Evolutionary conservation across 1,284 basidiomycete species (phyloP), one percentile per base, ranked within the genome.

Genomic region (Vanrija sp.): DNA sequence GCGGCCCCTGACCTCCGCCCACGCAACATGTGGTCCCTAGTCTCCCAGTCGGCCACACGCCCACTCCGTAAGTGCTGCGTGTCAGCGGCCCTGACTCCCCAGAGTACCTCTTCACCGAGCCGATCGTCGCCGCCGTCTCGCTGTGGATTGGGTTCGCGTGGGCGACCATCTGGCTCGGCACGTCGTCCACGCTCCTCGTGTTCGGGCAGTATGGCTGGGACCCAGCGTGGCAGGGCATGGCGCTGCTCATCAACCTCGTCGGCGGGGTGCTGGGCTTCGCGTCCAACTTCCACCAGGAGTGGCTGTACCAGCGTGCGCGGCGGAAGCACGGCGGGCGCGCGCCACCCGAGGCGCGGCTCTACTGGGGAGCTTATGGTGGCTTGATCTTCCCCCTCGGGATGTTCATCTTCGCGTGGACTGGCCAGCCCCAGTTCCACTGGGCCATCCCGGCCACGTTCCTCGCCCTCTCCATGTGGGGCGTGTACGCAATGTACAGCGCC

Each of bases 181-280:
- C 62, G 3, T 62, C 64, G 9, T 64, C 63, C 1, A 60, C 66
- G 4, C 51, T 65, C 10, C 58, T 73, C 24, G 69, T 73, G 2
- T 71, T 71, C 37, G 51, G 52, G 19, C 53, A 67, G 19, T 74
- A 73, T 52, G 72, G 71, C 7, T 71, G 68, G 55, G 60, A 55
- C 24, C 45, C 54, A 8, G 73, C 69, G 4, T 47, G 65, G 47
- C 55, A 60, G 8, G 72, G 69, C 1, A 57, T 56, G 16, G 52
- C 67, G n/a, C 60, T 69, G 44, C 25, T 64, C 62, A 71, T 59
- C 2, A 63, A 71, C 8, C 62, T 85, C 59, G 62, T 79, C 36
- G 89, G 89, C 9, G 84, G 86, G 2, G 81, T 83, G 61, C 55
- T 90, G 38, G 89, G 88, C 0, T 85, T 86, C 38, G 63, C 86